Percentiles rank a stretch among this genome's conserved stretches.
Evolutionary conservation across 192 early-diverging fungal species (phyloP).

Genomic region (Mortierella antarctica): DNA sequence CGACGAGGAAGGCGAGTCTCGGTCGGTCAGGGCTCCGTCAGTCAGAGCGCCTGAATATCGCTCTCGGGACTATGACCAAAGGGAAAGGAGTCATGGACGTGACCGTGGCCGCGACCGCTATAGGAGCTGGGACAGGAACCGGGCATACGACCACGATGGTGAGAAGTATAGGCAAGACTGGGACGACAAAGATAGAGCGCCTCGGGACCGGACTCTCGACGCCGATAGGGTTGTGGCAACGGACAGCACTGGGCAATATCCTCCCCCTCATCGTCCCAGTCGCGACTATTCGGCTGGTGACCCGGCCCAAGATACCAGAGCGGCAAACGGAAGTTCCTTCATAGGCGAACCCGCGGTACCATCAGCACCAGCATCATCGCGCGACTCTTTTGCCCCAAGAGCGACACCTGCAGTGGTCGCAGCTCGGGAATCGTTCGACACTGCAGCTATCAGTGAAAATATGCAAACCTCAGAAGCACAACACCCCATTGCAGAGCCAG

Average conservation of each 20-base stretch:
- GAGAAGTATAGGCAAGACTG: slow-evolving; percentile 7
- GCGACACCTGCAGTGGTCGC: too few relatives aligned
- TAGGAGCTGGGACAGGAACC: slow-evolving; percentile 13
- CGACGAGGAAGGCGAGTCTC: slow-evolving; percentile 39
- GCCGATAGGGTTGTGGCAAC: not conserved
- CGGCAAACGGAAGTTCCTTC: not conserved
- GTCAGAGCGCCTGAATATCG: slow-evolving; percentile 25
- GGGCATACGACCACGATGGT: slow-evolving; percentile 7
- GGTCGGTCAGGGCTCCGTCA: slow-evolving; percentile 13
- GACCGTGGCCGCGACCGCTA: slow-evolving; percentile 22
- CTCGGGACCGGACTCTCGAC: slow-evolving; percentile 14
- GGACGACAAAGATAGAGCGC: slow-evolving; percentile 21
- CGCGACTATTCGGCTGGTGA: slow-evolving; percentile 13
- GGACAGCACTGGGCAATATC: slow-evolving; percentile 14
- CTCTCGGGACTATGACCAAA: slow-evolving; percentile 23
- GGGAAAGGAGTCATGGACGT: slow-evolving; percentile 17
- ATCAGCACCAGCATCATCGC: not conserved
- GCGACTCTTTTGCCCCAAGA: too few relatives aligned
- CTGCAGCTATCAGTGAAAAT: too few relatives aligned
- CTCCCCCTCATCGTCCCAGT: slow-evolving; percentile 6
- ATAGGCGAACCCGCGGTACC: too few relatives aligned
- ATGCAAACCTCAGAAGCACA: too few relatives aligned
- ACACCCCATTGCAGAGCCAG: too few relatives aligned
- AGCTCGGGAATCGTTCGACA: too few relatives aligned
- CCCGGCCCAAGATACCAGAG: not conserved